Evolutionary conservation across 495 filamentous ascomycete genomes (phyloP).

Genomic region (Penicillium coprophilum): DNA sequence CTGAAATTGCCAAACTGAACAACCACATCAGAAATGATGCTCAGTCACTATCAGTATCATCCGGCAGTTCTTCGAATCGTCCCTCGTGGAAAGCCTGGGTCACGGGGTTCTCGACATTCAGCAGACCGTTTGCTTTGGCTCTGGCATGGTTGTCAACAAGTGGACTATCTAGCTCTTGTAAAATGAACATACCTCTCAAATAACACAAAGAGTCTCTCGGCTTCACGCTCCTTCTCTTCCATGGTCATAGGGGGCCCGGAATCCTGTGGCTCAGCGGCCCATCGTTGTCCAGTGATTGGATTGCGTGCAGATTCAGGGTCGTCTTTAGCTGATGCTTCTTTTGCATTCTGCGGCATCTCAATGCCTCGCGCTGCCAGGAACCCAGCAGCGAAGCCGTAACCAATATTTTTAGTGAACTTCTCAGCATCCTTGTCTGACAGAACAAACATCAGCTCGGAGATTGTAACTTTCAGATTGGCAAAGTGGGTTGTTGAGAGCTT

Average conservation of each 20-base stretch:
- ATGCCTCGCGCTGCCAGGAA: constrained; percentile 82
- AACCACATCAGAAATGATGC: neutral
- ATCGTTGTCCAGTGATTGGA: constrained; percentile 84
- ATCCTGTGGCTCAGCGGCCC: constrained; percentile 62
- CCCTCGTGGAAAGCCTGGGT: constrained; percentile 72
- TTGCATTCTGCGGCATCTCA: constrained; percentile 64
- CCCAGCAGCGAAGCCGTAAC: constrained; percentile 90
- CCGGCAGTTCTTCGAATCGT: constrained; percentile 67
- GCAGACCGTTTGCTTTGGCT: constrained; percentile 76
- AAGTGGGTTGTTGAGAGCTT: constrained; percentile 75
- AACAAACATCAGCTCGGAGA: constrained; percentile 81
- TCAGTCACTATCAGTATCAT: constrained; percentile 46
- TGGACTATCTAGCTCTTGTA: neutral
- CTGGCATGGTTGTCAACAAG: constrained; percentile 44
- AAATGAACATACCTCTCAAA: constrained; percentile 72
- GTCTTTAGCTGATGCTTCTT: constrained; percentile 53
- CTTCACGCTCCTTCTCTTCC: constrained; percentile 91
- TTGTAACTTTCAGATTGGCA: constrained; percentile 68
- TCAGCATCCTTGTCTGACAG: constrained; percentile 73
- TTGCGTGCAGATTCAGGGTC: constrained; percentile 58
- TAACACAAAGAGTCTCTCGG: constrained; percentile 87
- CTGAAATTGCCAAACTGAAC: too few relatives aligned
- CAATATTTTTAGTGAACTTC: constrained; percentile 75
- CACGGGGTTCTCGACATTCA: constrained; percentile 84
- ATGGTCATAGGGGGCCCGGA: constrained; percentile 72